Evolutionary conservation across 306 rosid species (phyloP).

Genomic region (Cotoneaster glaucophyllus): DNA sequence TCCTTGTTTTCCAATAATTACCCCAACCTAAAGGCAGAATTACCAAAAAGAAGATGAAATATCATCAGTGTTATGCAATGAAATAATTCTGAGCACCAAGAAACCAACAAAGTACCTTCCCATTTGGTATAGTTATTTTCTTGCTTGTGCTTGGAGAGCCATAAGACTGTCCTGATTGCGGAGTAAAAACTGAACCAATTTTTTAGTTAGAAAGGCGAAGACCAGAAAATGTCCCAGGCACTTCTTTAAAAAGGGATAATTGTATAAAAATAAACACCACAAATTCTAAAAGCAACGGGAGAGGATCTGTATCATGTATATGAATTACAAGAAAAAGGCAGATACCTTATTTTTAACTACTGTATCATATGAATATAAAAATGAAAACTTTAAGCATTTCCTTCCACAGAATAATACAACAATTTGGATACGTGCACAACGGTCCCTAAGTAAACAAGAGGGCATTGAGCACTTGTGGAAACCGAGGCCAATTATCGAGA

Average conservation of each 20-base stretch:
- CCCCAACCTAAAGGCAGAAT: constrained; percentile 31
- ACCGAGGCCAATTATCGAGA: not conserved
- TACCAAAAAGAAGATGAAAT: not conserved
- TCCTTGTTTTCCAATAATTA: constrained; percentile 43
- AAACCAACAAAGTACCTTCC: constrained; percentile 26
- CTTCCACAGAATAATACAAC: not conserved
- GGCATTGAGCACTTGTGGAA: not conserved
- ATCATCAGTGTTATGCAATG: not conserved
- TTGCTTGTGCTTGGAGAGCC: constrained; percentile 29
- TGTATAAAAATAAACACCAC: not conserved
- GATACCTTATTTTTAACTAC: not conserved
- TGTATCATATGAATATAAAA: not conserved
- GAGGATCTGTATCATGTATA: not conserved
- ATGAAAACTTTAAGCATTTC: not conserved
- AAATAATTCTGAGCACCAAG: not conserved
- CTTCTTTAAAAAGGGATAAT: not conserved
- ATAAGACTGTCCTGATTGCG: constrained; percentile 29
- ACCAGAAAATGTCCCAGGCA: constrained; percentile 1
- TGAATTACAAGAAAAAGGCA: not conserved
- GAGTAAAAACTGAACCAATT: constrained; percentile 25
- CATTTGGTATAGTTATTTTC: constrained; percentile 41
- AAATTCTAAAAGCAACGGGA: not conserved
- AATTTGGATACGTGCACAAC: not conserved
- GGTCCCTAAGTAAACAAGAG: not conserved
- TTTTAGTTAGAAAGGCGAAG: constrained; percentile 7